Base-by-base conservation (phyloP, 2,329 filamentous ascomycete genomes). In the Bimuria novae-zelandiae region DNA sequence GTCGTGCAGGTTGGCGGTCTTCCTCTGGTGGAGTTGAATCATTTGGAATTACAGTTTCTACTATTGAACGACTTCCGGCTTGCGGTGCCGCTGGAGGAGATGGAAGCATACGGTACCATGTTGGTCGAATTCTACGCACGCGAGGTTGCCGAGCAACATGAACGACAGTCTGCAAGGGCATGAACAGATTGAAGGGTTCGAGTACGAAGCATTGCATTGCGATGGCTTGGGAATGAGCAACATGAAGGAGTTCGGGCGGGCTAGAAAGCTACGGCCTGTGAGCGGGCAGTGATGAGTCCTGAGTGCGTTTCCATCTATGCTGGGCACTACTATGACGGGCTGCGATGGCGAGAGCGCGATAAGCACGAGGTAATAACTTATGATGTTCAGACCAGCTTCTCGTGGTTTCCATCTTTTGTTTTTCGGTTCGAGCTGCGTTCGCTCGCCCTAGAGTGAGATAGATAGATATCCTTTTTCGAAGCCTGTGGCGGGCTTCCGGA, bases 101-200 rank as follows among this genome's bases (percentile, higher is more conserved):
- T 99, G 54, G 94, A 99, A 74, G 91, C 92, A 0, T 99, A 99
- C 66, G 94, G 92, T 4, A 99, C 94, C 1, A 97, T 97, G 93
- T 81, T 99, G 11, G 94, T 99, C 14, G 93, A 97, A 69, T 99
- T 97, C 69, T 99, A 97, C 69, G 93, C 92, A 0, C 83, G 93
- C 49, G 94, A 99, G 72, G 88, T 97, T 14, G 84, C 96, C 22
- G 80, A 84, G 22, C 86, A 88, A 64, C 79, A 83, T 41, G 68
- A 67, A 37, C 64, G 62, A 47, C 63, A 69, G 46, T 56, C 51
- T 8, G 60, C 53, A 43, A 58, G 57, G 48, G 51, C 59, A 46
- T 62, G 36, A 55, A 41, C n/a, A 39, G 35, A 40, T 5, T 14
- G n/a, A 4, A 39, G 12, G 23, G 11, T 29, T 17, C 11, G 16